Evolutionary conservation across 768 basidiomycete genomes (phyloP), one percentile per base, ranked within the genome.

Genomic region (Mycena latifolia): DNA sequence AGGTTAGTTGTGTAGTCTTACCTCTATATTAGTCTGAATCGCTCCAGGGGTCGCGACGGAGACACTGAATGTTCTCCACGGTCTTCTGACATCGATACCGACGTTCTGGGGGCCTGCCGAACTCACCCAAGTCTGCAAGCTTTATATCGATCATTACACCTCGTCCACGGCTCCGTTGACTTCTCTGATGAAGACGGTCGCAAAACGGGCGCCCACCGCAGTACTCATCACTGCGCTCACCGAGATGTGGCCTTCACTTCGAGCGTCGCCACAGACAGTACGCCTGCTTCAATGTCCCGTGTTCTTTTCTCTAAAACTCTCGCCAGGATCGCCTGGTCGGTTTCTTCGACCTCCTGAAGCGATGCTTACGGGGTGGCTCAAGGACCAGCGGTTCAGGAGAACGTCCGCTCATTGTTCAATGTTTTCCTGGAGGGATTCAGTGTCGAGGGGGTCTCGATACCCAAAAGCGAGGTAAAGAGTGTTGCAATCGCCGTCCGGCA

Each of bases 341-440:
- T 8, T 94, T 91, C 79, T 92, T 96, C 74, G 82, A 88, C 24
- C 70, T 95, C 0, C 77, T 96, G 28, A 86, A 88, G 67, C 83
- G 89, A 41, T 82, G 86, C 0, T 72, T 98, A 33, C 89, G 88
- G 14, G 83, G 84, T 51, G 88, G 92, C 4, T 82, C 87, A 62
- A 85, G 93, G 15, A n/a, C 77, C 86, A 9, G 86, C 86, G 3
- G 82, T 97, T 1, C 78, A 89, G 22, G 88, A 91, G 33, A 81
- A 92, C 56, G 74, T 94, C 50, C 89, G 92, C 14, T 65, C 82
- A 4, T 69, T 92, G 37, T 95, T 94, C 80, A 90, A 89, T 65
- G 82, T 93, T 18, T 95, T 96, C 83, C 78, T 96, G 52, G 88
- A 91, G 18, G 89, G 88, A 5, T 90, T 97, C 68, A 91, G 92